Percentiles rank a stretch among this genome's conserved stretches.
These are phyloP conservation scores for Xylariaceae sp. DNA, from an alignment of 2,329 filamentous ascomycete species.

Conservation along the genomic window DNA sequence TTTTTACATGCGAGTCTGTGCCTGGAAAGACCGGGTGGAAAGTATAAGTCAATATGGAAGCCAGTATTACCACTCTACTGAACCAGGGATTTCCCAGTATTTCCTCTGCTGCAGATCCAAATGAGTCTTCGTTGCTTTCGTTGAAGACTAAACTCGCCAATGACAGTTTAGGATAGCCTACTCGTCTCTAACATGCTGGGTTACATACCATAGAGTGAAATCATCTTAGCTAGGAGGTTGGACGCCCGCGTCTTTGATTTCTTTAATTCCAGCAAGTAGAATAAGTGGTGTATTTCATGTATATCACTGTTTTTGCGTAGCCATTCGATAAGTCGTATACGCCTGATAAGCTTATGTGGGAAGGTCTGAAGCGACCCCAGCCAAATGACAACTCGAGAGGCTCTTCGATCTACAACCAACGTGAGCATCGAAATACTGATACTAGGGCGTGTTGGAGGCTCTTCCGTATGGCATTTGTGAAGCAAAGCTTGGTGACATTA, in stretches of 20 bases:
- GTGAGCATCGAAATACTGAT: not conserved
- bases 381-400: conserved; percentile 4
- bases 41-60: not conserved
- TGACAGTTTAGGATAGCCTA: not conserved
- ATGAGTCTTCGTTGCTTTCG: not conserved
- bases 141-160: not conserved
- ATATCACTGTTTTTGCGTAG: not conserved
- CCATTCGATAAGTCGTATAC: not conserved
- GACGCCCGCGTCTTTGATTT: no score
- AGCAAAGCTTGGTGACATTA: not conserved
- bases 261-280: not conserved
- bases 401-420: not conserved
- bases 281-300: not conserved
- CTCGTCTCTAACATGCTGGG: not conserved
- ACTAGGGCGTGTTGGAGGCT: not conserved
- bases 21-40: not conserved
- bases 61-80: conserved; percentile 1
- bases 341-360: not conserved
- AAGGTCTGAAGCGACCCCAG: not conserved
- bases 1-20: not conserved
- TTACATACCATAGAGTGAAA: no score
- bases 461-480: not conserved
- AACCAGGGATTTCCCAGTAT: conserved; percentile 3
- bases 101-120: not conserved
- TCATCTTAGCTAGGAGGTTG: no score